Base-by-base conservation (phyloP, 495 filamentous ascomycete genomes). In the Pseudomonodictys pantanalensis region DNA sequence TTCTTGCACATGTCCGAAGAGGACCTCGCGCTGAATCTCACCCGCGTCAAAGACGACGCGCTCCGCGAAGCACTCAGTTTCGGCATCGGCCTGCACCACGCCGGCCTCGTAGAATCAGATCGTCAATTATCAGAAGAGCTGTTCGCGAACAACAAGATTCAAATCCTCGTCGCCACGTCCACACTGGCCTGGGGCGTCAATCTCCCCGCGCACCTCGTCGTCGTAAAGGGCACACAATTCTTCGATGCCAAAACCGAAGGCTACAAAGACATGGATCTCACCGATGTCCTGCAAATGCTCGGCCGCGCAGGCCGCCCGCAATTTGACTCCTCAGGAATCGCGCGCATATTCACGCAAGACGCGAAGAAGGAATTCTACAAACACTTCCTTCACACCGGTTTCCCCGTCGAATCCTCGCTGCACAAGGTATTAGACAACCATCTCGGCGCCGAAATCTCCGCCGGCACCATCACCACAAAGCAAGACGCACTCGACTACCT, bases 341-440 rank as follows among this genome's bases (percentile, higher is more conserved):
- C 95, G 9, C 84, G 91, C 26, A 97, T 99, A 63, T 95, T 97
- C 73, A 97, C 95, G 0, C 91, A 99, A 67, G 92, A 97, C 57
- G 76, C 91, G 10, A 99, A 97, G 78, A 99, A 99, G 73, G 89
- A 90, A n/a, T 99, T 97, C 74, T 99, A 99, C 76, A 99, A 97
- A 77, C 92, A 99, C 75, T 99, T 99, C 70, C 71, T 99, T 43
- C 93, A 99, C 68, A 97, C 95, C 10, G 93, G 93, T 3, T 99
- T 99, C 73, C 93, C 93, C 0, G 93, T 99, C 23, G 93, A 99
- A 71, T 96, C 91, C 7, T 91, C 91, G 2, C 77, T 99, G 18
- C 93, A 99, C 76, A 96, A 93, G 22, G 93, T 96, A 1, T 78
- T 97, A 2, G 93, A 97, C 72, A 96, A 99, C 77, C 93, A 99